A percentile compares a stretch with the other conserved stretches of the same genome.
These are phyloP conservation scores for Leccinum longicurvipes DNA, from an alignment of 768 basidiomycete genomes.

Conservation along the genomic window DNA sequence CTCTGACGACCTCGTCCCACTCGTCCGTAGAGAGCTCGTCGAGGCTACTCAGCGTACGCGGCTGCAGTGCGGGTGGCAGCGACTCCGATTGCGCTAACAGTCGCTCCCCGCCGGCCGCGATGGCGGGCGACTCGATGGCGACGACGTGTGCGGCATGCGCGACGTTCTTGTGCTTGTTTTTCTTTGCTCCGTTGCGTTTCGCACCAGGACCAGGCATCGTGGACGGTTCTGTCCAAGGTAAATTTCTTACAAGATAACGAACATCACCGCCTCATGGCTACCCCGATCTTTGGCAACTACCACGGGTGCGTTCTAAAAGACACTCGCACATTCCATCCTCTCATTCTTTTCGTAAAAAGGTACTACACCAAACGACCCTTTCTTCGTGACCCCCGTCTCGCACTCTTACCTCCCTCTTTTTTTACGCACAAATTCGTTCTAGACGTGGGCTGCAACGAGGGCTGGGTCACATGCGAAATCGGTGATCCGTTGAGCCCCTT, in stretches of 20 bases:
- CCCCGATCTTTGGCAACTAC: conserved; percentile 62
- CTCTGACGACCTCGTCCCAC: conserved; percentile 46
- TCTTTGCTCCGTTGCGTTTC: conserved; percentile 20
- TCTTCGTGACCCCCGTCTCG: conserved; percentile 60
- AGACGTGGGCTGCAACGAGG: conserved; percentile 87
- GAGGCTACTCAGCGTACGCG: conserved; percentile 9
- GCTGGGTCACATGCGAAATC: conserved; percentile 83
- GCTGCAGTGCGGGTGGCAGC: conserved; percentile 18
- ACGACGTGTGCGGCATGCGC: background rate
- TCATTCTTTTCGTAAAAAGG: conserved; percentile 30
- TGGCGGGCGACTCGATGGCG: background rate
- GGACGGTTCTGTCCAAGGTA: too few species aligned
- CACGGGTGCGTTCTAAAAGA: conserved; percentile 62
- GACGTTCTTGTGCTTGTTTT: conserved; percentile 14
- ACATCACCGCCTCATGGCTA: too few species aligned
- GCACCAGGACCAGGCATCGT: conserved; percentile 27
- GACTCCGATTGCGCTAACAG: background rate
- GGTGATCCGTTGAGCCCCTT: conserved; percentile 56
- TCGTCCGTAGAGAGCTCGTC: conserved; percentile 35
- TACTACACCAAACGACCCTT: conserved; percentile 77
- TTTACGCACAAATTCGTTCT: conserved; percentile 61
- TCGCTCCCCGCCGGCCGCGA: background rate
- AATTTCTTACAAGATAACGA: background rate
- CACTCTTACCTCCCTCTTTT: conserved; percentile 50
- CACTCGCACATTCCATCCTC: background rate